Evolutionary conservation across 257 asterid species (phyloP), one percentile per base, ranked within the genome.

Genomic region (Vinca minor): DNA sequence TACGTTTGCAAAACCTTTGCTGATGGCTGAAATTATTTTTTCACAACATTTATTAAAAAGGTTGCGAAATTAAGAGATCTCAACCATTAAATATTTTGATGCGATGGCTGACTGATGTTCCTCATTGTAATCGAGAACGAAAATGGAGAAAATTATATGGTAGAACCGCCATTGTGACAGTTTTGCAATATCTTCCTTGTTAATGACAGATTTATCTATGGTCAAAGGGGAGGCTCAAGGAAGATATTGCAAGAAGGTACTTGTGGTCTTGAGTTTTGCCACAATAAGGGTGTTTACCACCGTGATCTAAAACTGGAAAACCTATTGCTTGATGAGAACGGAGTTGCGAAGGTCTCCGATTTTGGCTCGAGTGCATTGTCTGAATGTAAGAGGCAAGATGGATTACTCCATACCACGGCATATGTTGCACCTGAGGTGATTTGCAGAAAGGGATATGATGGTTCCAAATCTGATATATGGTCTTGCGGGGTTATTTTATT

Each of bases 401-500:
- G 89, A n/a, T 76, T 89, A 32, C 85, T 89, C 14, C 94, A 81
- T 83, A 89, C 96, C 0, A 80, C 95, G 3, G 87, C 91, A 1
- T 88, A 88, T 64, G 90, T 88, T 59, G 85, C 95, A 17, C 96
- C 93, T 0, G 96, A 88, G 70, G 93, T 89, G 69, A 74, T 89
- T 41, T 60, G 78, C 64, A 62, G 82, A 62, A 78, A 74, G 47
- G 96, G 95, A 1, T 89, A 86, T 31, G 89, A 86, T 31, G 96
- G 95, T 21, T 80, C 78, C 5, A 86, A 84, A 71, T 78, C 96
- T 6, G 96, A 88, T 68, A 74, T 86, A 26, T 88, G 95, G 95
- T 86, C 96, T 8, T 89, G 91, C 62, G 96, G 96, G 64, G 90
- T 88, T 35, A 74, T 86, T 61, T 79, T 88, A 26, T 88, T 79